Base-by-base conservation (phyloP, 495 filamentous ascomycete species). In the Penicillium pancosmium region DNA sequence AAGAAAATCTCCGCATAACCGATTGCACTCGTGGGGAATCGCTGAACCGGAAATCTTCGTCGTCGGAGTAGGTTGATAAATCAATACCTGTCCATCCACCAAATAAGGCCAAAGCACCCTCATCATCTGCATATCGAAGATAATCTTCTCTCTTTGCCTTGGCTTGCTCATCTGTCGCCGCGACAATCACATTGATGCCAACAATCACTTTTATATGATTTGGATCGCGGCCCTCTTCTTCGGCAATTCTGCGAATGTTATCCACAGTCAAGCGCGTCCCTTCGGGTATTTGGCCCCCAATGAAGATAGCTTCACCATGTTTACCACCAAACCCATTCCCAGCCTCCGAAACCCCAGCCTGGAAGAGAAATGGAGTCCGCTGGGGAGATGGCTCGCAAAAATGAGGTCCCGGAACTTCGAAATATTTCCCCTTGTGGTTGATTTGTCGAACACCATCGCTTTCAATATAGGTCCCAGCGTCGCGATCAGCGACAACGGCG, bases 11-110 rank as follows among this genome's bases (percentile, higher is more conserved):
- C 23, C 56, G 56, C 19, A 74, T 62, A 23, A 74, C 59, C 11
- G 56, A 64, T 43, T 66, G 65, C 18, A 70, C 63, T 5, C 58
- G 60, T 2, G 68, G 65, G 11, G 65, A 68, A 15, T 70, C 63
- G 19, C 54, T 63, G 36, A 70, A 62, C 8, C 65, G 64, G 49
- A 87, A 72, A 58, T 86, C 83, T 66, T 85, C 78, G 10, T 85
- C 80, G 19, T 86, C 83, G 0, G 69, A 70, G 60, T 85, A 85
- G 51, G 69, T 56, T 21, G 68, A 60, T 4, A 85, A 71, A 66
- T 87, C 84, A 16, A 86, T 77, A 3, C 83, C 84, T 7, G 83
- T 84, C 83, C 84, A 86, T n/a, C 83, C 84, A 7, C 83, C 82
- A 63, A 86, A 88, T 41, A 86, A 64, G 6, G 83, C 81, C 27